Percentiles rank a stretch among this genome's conserved stretches.
Evolutionary conservation across 345 rosid genomes (phyloP).

Genomic region (Triadica sebifera): DNA sequence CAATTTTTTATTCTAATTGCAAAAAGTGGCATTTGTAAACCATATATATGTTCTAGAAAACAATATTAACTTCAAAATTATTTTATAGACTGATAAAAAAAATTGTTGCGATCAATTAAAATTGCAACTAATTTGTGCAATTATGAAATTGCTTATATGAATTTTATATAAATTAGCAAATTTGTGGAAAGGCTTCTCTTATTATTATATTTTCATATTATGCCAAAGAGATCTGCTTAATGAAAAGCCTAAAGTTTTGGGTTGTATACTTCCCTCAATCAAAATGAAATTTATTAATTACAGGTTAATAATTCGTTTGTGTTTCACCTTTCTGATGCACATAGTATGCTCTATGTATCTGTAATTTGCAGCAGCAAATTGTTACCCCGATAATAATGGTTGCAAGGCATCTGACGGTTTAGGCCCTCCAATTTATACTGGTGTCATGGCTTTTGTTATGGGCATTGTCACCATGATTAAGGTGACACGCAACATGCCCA

Average conservation of each 20-base stretch:
- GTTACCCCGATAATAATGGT: constrained; percentile 30
- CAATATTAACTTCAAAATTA: neutral
- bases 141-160: neutral
- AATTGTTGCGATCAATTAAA: neutral
- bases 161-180: neutral
- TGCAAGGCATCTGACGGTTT: constrained; percentile 41
- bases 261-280: neutral
- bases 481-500: constrained; percentile 76
- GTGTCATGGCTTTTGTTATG: constrained; percentile 81
- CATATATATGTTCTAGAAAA: neutral
- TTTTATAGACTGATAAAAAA: no score
- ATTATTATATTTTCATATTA: neutral
- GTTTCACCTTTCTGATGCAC: neutral
- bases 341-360: neutral
- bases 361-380: constrained; percentile 37
- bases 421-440: constrained; percentile 63
- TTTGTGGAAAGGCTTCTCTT: neutral
- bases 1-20: neutral
- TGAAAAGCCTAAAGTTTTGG: neutral
- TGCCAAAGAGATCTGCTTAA: neutral
- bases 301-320: neutral
- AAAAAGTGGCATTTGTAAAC: neutral
- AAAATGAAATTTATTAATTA: neutral
- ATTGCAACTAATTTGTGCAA: neutral
- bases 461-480: constrained; percentile 75